Percentiles rank a stretch among this genome's conserved stretches.
phyloP scores from a whole-genome alignment of 148 eudicot species.

The Agrostemma githago region DNA sequence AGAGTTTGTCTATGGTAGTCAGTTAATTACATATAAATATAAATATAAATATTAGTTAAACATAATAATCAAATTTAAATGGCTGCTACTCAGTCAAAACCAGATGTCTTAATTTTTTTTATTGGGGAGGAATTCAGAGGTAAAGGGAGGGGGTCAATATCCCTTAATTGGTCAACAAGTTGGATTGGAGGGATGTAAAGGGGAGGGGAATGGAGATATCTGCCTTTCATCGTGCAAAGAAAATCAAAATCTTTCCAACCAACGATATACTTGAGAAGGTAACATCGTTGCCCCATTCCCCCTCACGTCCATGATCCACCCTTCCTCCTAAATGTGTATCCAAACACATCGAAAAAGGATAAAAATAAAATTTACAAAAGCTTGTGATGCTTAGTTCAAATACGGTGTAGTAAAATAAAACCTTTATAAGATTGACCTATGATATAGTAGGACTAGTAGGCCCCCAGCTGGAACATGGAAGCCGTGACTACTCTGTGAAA shows the following conservation, averaged over 20 bases:
- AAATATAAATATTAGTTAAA: not conserved
- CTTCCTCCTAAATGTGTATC: not conserved
- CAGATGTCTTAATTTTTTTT: not conserved
- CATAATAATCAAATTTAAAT: not conserved
- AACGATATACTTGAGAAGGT: not conserved
- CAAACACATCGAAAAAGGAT: not conserved
- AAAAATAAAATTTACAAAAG: not conserved
- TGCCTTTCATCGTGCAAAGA: not conserved
- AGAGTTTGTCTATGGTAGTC: not conserved
- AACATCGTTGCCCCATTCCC: not conserved
- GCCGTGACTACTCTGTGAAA: conserved; percentile 4
- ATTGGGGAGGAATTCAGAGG: not conserved
- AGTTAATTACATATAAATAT: not conserved
- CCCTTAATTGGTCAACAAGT: not conserved
- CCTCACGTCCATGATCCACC: not conserved
- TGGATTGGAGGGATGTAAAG: not conserved
- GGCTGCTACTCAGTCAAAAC: not conserved
- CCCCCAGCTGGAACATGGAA: not conserved
- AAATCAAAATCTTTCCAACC: not conserved
- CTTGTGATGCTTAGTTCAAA: not conserved
- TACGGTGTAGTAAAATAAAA: not conserved
- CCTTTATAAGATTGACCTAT: not conserved
- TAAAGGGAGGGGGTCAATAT: not conserved
- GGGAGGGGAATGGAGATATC: not conserved
- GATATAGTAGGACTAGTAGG: not conserved